Base-by-base conservation (phyloP, 805 yeast genomes). In the Huiozyma naganishii region DNA sequence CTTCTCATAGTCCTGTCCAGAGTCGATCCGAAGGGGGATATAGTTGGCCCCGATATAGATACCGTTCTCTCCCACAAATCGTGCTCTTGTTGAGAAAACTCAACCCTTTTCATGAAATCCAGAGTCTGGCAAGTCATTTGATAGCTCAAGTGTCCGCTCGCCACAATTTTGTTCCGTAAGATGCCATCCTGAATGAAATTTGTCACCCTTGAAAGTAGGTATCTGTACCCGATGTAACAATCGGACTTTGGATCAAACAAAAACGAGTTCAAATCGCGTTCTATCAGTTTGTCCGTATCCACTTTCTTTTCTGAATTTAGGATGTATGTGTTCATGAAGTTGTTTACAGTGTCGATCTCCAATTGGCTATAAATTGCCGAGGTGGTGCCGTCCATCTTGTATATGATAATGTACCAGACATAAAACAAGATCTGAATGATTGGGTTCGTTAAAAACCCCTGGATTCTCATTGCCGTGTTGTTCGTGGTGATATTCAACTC, bases 351-450 rank as follows among this genome's bases (percentile, higher is more conserved):
- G 32, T 42, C 46, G 5, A 39, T n/a, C 29, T 48, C 50, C 6
- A 38, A 34, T 13, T 37, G 42, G 17, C 48, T 38, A 27, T 30
- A 29, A 28, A 12, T 6, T 3, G 11, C 10, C 1, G 41, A 7
- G 10, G 40, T 23, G 2, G 17, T 29, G 28, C 36, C 35, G 23
- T 32, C 37, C 33, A 35, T 44, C 11, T 38, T 41, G 32, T 44
- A 50, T 10, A 53, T 37, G 10, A 50, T 40, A 8, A 51, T 45
- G 39, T 48, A 49, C 54, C 59, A 54, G 27, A 48, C 49, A 35
- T 51, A 54, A 8, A 56, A 28, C 35, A 56, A 30, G 12, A 55
- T 36, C 40, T 55, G 58, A 10, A 56, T 43, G 12, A 51, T 51
- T 11, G 57, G 57, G 35, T 53, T 53, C 17, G 42, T 39, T 32